Percentiles rank a stretch among this genome's conserved stretches.
These are phyloP conservation scores for Pachysandra terminalis DNA, from an alignment of 164 flowering plant species.

Conservation along the genomic window DNA sequence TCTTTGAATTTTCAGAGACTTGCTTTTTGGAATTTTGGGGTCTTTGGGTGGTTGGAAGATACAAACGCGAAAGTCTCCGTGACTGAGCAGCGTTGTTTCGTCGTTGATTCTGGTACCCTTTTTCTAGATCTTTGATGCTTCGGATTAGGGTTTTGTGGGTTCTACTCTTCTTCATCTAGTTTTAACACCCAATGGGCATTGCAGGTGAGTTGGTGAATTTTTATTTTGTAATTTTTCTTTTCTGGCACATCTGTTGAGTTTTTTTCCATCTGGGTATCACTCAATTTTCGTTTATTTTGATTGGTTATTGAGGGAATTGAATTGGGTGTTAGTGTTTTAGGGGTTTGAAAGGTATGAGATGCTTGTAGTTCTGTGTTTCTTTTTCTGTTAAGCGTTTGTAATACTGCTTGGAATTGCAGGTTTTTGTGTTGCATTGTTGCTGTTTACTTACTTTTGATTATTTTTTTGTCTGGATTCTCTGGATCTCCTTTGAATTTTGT, in stretches of 20 bases:
- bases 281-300: slow-evolving; percentile 1
- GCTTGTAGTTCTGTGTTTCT: too few relatives aligned
- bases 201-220: slow-evolving; percentile 15
- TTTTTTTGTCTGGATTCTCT: too few relatives aligned
- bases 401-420: too few relatives aligned
- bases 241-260: neutral
- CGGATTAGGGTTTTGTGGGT: too few relatives aligned
- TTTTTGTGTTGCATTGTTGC: too few relatives aligned
- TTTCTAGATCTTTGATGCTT: neutral
- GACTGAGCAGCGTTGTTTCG: neutral
- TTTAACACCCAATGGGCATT: neutral
- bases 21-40: slow-evolving; percentile 4
- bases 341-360: too few relatives aligned
- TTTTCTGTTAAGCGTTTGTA: too few relatives aligned
- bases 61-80: neutral
- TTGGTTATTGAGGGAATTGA: too few relatives aligned
- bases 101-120: slow-evolving; percentile 3
- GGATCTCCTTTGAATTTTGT: too few relatives aligned
- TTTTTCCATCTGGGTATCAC: slow-evolving; percentile 2
- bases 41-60: neutral
- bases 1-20: neutral
- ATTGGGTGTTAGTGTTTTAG: neutral
- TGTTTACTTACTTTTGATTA: too few relatives aligned
- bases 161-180: too few relatives aligned
- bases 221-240: too few relatives aligned